These are phyloP conservation scores for Boletus vermiculosoides DNA, from an alignment of 768 basidiomycete genomes.

Conservation along the genomic window DNA sequence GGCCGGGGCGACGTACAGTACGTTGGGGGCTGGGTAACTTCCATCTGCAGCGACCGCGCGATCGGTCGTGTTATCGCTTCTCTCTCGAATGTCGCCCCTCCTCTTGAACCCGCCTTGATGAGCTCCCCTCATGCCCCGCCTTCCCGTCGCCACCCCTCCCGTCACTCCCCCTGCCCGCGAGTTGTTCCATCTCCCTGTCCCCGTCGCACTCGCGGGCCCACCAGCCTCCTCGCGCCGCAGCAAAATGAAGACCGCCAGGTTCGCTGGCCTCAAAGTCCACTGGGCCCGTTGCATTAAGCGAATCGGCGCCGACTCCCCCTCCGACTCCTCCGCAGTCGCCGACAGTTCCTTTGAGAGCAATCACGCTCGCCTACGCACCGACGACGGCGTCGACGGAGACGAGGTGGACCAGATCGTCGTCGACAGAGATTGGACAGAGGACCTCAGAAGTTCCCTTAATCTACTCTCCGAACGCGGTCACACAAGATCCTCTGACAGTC, in stretches of 20 bases:
- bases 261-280: slow-evolving; percentile 38
- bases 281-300: slow-evolving; percentile 55
- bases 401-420: slow-evolving; percentile 74
- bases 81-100: slow-evolving; percentile 3
- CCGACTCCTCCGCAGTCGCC: slow-evolving; percentile 50
- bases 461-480: slow-evolving; percentile 52
- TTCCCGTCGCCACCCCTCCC: not conserved
- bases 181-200: slow-evolving; percentile 39
- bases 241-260: slow-evolving; percentile 39
- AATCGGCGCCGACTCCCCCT: slow-evolving; percentile 56
- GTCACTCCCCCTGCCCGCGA: slow-evolving; percentile 12
- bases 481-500: slow-evolving; percentile 50
- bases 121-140: slow-evolving; percentile 7
- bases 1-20: no score
- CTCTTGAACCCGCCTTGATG: not conserved
- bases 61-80: not conserved
- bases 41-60: not conserved
- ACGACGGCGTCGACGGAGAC: slow-evolving; percentile 34
- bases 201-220: slow-evolving; percentile 37
- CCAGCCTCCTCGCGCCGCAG: slow-evolving; percentile 26
- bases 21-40: slow-evolving; percentile 10
- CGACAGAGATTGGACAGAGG: slow-evolving; percentile 66
- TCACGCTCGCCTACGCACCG: slow-evolving; percentile 30
- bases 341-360: slow-evolving; percentile 46
- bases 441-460: slow-evolving; percentile 51